Conservation (phyloP, 1,139 yeast genomes). For the Pichia sp. region DNA sequence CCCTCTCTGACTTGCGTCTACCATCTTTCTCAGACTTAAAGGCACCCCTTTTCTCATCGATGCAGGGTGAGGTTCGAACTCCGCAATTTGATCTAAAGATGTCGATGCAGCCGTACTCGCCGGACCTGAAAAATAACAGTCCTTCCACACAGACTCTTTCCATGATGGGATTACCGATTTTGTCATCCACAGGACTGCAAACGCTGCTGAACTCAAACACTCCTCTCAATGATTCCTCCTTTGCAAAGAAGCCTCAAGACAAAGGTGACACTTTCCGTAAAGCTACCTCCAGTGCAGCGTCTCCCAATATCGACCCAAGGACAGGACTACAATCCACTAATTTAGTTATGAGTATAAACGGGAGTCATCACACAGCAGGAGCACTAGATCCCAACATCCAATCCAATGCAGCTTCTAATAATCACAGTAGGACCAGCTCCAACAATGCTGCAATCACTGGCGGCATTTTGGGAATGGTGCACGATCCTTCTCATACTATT, state of each 20-base stretch:
- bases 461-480: background rate
- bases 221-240: background rate
- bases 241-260: background rate
- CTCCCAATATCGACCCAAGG: background rate
- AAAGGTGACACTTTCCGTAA: background rate
- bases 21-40: slow-evolving; percentile 20
- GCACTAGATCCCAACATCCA: no score
- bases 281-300: background rate
- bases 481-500: background rate
- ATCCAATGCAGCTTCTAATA: background rate
- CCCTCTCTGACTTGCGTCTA: slow-evolving; percentile 8
- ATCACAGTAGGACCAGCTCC: background rate
- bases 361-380: background rate
- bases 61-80: slow-evolving; percentile 7
- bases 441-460: background rate
- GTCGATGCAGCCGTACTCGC: background rate
- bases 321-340: background rate
- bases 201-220: background rate
- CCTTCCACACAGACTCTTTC: background rate
- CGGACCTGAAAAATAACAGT: slow-evolving; percentile 1
- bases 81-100: slow-evolving; percentile 12
- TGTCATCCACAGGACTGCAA: slow-evolving; percentile 12
- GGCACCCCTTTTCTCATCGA: background rate
- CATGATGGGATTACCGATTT: slow-evolving; percentile 5
- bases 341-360: background rate